These are phyloP conservation scores for Tillandsia fasciculata DNA, from an alignment of 176 grass and related monocot genomes.

Conservation along the genomic window DNA sequence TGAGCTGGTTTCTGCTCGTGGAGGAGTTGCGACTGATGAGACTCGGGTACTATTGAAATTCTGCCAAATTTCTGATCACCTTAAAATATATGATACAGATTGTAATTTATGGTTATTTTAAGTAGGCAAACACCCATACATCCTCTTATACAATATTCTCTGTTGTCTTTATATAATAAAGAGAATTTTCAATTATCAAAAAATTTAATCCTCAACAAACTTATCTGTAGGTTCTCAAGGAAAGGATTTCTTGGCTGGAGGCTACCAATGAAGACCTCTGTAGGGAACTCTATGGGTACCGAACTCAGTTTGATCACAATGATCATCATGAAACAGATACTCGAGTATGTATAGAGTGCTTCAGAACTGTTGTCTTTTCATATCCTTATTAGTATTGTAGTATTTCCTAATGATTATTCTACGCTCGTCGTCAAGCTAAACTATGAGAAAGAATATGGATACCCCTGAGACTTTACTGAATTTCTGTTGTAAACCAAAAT, in stretches of 20 bases:
- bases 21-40: constrained; percentile 64
- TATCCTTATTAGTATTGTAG: constrained; percentile 24
- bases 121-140: neutral
- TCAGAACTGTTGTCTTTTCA: neutral
- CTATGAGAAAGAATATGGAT: neutral
- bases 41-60: constrained; percentile 39
- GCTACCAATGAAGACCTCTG: constrained; percentile 83
- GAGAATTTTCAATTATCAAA: neutral
- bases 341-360: constrained; percentile 43
- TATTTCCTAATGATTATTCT: neutral
- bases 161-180: neutral
- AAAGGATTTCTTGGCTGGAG: constrained; percentile 90
- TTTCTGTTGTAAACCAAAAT: too few relatives aligned
- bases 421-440: too few relatives aligned
- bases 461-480: neutral
- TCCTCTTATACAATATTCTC: neutral
- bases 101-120: neutral
- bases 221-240: constrained; percentile 62
- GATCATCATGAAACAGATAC: constrained; percentile 57
- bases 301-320: constrained; percentile 25
- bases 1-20: constrained; percentile 70
- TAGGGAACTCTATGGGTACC: constrained; percentile 59
- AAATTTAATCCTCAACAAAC: neutral
- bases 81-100: neutral
- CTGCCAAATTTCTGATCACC: neutral